Evolutionary conservation across 2,329 filamentous ascomycete species (phyloP), one percentile per base, ranked within the genome.

Genomic region (Pezicula carpinea): DNA sequence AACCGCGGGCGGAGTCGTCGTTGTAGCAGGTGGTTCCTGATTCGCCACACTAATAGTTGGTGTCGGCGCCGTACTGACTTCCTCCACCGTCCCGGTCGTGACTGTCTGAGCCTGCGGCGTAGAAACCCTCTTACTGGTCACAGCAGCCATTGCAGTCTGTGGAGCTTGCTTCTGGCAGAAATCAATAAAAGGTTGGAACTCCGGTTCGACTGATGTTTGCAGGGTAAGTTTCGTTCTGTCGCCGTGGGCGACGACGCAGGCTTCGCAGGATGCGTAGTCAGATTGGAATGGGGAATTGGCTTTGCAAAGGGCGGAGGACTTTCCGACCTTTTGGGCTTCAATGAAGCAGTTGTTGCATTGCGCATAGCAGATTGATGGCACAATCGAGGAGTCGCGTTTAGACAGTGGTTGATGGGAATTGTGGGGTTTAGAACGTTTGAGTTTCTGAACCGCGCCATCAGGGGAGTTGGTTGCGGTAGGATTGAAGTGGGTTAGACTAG

Each of bases 291-390:
- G 48, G 0, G 76, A 77, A 6, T 43, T 60, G 0, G 43, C 0
- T 0, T 44, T 53, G 58, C 82, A 85, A 1, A 84, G 70, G 0
- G 39, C 53, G 0, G 66, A 50, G 0, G 59, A 61, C 57, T 80
- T 79, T 21, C 82, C 82, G 1, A 66, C 51, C 0, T 49, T 53
- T 46, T 76, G 66, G 0, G 67, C 77, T 53, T 77, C 73, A 3
- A 70, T 36, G 29, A 62, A 69, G 14, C 71, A 71, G 23, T 70
- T 67, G 52, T 82, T 74, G 61, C 83, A 87, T 0, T 57, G 39
- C 4, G 64, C 64, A 51, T 63, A 84, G 61, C 83, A 87, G 3
- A 66, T 38, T 0, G 69, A 44, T 0, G 80, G 79, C 0, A 68
- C 35, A 1, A 66, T 59, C 0, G 66, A 66, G 2, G 53, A 54